Evolutionary conservation across 2,329 filamentous ascomycete genomes (phyloP).

Genomic region (Arthroderma sp.): DNA sequence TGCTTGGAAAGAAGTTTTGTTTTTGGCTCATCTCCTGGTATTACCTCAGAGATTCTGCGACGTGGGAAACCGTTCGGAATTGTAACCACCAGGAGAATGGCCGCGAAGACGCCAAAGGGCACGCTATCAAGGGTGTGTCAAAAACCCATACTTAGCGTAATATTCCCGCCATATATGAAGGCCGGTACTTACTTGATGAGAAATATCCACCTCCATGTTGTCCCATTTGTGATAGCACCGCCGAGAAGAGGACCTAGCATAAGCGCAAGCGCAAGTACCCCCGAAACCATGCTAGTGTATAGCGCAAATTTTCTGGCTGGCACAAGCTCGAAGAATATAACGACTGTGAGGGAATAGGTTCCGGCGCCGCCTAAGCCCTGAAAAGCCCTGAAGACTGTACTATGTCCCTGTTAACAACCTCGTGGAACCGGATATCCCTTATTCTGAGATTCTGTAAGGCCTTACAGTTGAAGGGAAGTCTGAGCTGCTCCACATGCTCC

Average conservation of each 20-base stretch:
- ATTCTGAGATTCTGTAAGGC: background rate
- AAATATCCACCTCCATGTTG: constrained; percentile 1
- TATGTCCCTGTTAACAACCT: background rate
- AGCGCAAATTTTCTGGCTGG: constrained; percentile 8
- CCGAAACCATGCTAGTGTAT: constrained; percentile 1
- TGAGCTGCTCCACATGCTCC: constrained; percentile 26
- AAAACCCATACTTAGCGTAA: background rate
- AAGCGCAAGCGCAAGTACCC: background rate
- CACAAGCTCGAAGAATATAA: constrained; percentile 13
- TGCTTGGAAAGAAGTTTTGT: background rate
- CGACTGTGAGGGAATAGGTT: constrained; percentile 13
- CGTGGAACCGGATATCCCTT: too few species aligned
- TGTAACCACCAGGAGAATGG: background rate
- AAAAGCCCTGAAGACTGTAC: constrained; percentile 17
- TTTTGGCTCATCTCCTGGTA: background rate
- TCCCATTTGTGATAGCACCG: background rate
- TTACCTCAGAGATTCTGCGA: background rate
- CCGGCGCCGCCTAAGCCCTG: constrained; percentile 18
- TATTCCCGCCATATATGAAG: background rate
- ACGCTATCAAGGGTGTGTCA: background rate
- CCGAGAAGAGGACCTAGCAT: background rate
- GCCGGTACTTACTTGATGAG: background rate
- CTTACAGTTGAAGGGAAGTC: constrained; percentile 21
- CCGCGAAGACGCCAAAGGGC: background rate
- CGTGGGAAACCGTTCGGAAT: background rate